phyloP scores from a whole-genome alignment of 73 alveolate species.

The Paramecium tetraurelia region DNA sequence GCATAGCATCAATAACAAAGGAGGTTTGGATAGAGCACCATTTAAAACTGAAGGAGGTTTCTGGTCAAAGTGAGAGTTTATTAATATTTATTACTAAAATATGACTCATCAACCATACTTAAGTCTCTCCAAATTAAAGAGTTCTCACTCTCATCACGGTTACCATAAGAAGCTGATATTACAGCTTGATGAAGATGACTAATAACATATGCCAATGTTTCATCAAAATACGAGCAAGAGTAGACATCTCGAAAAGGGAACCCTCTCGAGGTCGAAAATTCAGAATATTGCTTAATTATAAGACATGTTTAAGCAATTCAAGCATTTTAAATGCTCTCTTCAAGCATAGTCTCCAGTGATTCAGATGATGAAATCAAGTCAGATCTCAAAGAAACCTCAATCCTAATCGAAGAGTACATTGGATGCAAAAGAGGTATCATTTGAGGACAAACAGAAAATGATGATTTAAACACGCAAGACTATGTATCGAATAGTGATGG shows the following conservation, averaged over 20 bases:
- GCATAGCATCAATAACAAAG: background rate
- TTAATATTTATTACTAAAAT: background rate
- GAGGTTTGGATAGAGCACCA: slow-evolving; percentile 52
- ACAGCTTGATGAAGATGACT: background rate
- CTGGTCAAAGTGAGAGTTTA: slow-evolving; percentile 12
- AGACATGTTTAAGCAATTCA: slow-evolving; percentile 3
- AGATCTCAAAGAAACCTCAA: background rate
- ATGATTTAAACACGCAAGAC: background rate
- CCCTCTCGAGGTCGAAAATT: background rate
- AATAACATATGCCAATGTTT: background rate
- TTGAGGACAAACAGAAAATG: background rate
- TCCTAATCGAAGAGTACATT: background rate
- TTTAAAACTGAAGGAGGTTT: slow-evolving; percentile 34
- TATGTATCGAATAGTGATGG: background rate
- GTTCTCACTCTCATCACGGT: background rate
- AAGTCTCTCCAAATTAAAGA: background rate
- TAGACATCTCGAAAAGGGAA: background rate
- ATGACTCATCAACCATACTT: background rate
- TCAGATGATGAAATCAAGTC: background rate
- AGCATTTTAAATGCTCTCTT: background rate
- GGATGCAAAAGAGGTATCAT: background rate
- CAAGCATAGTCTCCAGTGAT: background rate
- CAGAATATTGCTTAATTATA: background rate
- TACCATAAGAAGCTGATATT: background rate
- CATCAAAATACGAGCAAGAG: background rate